Percentiles rank a stretch among this genome's conserved stretches.
phyloP scores from a whole-genome alignment of 495 filamentous ascomycete genomes.

The Cudoniella acicularis region DNA sequence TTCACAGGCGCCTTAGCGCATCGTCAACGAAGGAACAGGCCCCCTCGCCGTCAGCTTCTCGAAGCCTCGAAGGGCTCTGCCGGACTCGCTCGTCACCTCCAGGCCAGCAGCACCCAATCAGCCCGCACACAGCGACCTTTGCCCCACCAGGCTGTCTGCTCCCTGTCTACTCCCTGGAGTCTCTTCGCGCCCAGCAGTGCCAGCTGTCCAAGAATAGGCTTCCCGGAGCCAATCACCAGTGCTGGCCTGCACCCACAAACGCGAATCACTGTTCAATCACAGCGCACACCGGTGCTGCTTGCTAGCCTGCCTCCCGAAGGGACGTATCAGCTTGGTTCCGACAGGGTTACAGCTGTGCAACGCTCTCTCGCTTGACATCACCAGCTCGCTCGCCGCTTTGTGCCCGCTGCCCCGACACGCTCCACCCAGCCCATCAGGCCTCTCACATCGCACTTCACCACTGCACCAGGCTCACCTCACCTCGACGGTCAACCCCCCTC shows the following conservation, averaged over 20 bases:
- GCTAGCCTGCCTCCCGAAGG: background rate
- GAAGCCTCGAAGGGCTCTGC: background rate
- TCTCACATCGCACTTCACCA: conserved; percentile 17
- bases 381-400: conserved; percentile 16
- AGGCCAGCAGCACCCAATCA: background rate
- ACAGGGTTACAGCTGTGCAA: background rate
- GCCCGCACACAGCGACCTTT: background rate
- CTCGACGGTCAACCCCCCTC: no score
- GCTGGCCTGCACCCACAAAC: background rate
- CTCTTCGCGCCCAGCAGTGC: background rate
- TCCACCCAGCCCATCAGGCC: no score
- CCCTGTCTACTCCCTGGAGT: background rate
- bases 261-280: background rate
- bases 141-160: background rate
- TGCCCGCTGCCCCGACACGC: no score
- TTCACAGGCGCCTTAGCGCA: background rate
- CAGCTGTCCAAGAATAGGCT: background rate
- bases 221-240: background rate
- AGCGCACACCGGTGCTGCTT: background rate
- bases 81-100: background rate
- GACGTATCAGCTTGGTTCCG: background rate
- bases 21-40: background rate
- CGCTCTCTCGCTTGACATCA: background rate
- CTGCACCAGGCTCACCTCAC: conserved; percentile 11
- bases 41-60: background rate